Conservation (phyloP, 1,284 basidiomycete species). For the Apiotrichum akiyoshidainum region DNA sequence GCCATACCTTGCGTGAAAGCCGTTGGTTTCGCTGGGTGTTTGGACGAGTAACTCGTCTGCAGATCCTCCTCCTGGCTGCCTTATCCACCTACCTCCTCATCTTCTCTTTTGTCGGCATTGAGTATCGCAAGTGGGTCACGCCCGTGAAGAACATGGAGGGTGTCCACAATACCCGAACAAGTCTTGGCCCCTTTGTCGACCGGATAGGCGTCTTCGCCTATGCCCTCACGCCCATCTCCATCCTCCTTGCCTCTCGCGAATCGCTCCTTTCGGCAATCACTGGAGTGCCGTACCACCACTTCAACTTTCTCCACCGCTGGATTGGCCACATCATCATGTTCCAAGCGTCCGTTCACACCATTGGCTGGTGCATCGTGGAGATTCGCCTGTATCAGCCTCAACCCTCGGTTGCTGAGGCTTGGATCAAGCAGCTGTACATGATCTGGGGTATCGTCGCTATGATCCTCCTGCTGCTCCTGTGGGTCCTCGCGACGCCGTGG, state of each 20-base stretch:
- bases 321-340: slow-evolving; percentile 37
- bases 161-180: slow-evolving; percentile 30
- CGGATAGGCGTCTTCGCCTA: slow-evolving; percentile 35
- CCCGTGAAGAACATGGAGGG: slow-evolving; percentile 29
- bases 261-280: slow-evolving; percentile 30
- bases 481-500: slow-evolving; percentile 26
- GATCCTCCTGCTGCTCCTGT: slow-evolving; percentile 28
- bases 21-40: slow-evolving; percentile 23
- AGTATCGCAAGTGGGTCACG: slow-evolving; percentile 32
- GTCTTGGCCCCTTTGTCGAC: slow-evolving; percentile 30
- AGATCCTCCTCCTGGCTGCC: slow-evolving; percentile 26
- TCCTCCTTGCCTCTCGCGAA: slow-evolving; percentile 34
- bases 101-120: slow-evolving; percentile 34
- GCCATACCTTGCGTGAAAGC: slow-evolving; percentile 21
- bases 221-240: slow-evolving; percentile 35
- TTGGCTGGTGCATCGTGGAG: slow-evolving; percentile 37
- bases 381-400: slow-evolving; percentile 36
- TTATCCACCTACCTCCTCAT: slow-evolving; percentile 27
- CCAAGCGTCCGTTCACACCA: slow-evolving; percentile 32
- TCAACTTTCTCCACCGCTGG: slow-evolving; percentile 52
- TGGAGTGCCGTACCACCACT: slow-evolving; percentile 37
- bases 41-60: slow-evolving; percentile 30
- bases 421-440: slow-evolving; percentile 36
- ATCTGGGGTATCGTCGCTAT: slow-evolving; percentile 36
- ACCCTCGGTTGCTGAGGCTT: slow-evolving; percentile 23